Conservation (phyloP, 129 eudicot species). For the Erigeron canadensis region DNA sequence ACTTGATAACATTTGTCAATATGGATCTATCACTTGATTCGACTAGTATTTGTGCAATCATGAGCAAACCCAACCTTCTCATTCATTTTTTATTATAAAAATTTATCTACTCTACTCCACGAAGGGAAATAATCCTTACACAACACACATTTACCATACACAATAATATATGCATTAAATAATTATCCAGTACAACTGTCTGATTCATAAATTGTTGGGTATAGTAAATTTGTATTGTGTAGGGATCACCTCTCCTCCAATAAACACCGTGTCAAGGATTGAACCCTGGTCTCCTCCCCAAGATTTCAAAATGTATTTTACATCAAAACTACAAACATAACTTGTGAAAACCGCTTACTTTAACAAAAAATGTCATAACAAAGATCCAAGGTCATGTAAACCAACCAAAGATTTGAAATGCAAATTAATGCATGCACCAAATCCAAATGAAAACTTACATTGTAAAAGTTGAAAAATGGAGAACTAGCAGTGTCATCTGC, state of each 20-base stretch:
- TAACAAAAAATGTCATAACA: not conserved
- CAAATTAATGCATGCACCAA: too few relatives aligned
- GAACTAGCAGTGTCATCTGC: slow-evolving; percentile 90
- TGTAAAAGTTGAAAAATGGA: slow-evolving; percentile 43
- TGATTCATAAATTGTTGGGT: too few relatives aligned
- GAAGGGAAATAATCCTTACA: too few relatives aligned
- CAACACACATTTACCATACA: too few relatives aligned
- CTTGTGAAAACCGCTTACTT: not conserved
- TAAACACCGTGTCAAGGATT: too few relatives aligned
- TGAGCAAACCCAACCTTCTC: not conserved
- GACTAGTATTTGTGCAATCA: slow-evolving; percentile 3
- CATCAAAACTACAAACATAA: not conserved
- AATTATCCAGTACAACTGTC: too few relatives aligned
- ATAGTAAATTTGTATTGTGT: too few relatives aligned
- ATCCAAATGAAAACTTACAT: slow-evolving; percentile 38
- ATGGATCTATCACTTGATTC: not conserved
- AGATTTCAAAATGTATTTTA: not conserved
- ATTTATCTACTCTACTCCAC: too few relatives aligned
- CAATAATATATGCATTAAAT: too few relatives aligned
- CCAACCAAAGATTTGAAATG: slow-evolving; percentile 2
- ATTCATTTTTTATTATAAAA: too few relatives aligned
- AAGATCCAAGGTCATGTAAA: slow-evolving; percentile 14
- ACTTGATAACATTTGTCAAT: not conserved
- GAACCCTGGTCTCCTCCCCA: too few relatives aligned
- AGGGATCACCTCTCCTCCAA: too few relatives aligned